Conservation (phyloP, 2,329 filamentous ascomycete genomes). For the Dothistroma septosporum region DNA sequence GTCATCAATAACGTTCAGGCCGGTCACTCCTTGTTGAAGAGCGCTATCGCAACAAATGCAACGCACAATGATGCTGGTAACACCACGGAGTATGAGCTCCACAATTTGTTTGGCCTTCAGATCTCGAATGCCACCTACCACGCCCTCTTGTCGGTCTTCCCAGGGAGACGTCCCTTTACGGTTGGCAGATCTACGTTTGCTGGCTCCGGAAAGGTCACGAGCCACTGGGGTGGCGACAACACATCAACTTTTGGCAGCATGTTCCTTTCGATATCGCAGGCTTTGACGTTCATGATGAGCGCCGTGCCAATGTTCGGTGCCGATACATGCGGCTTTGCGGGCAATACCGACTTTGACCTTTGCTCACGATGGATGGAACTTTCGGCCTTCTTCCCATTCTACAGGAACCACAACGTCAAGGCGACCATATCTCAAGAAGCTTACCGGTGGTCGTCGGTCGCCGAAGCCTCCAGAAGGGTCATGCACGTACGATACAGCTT, state of each 20-base stretch:
- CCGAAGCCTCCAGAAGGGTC: slow-evolving; percentile 56
- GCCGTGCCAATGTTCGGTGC: slow-evolving; percentile 30
- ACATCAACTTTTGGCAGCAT: slow-evolving; percentile 25
- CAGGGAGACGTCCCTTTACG: slow-evolving; percentile 27
- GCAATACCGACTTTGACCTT: slow-evolving; percentile 24
- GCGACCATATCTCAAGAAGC: slow-evolving; percentile 61
- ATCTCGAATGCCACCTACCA: slow-evolving; percentile 29
- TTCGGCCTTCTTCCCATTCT: slow-evolving; percentile 71
- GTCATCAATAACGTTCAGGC: slow-evolving; percentile 21
- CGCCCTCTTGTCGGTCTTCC: slow-evolving; percentile 23
- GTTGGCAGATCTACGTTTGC: slow-evolving; percentile 26
- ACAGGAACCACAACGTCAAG: slow-evolving; percentile 66
- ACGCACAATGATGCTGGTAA: slow-evolving; percentile 25
- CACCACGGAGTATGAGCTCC: slow-evolving; percentile 28
- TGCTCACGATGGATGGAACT: slow-evolving; percentile 29
- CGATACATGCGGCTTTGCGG: slow-evolving; percentile 29
- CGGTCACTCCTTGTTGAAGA: slow-evolving; percentile 23
- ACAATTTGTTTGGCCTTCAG: slow-evolving; percentile 27
- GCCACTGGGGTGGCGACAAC: slow-evolving; percentile 32
- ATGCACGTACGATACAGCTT: slow-evolving; percentile 67
- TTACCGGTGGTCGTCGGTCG: slow-evolving; percentile 61
- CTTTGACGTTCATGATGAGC: slow-evolving; percentile 25
- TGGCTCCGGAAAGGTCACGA: slow-evolving; percentile 21
- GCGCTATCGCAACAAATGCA: slow-evolving; percentile 24
- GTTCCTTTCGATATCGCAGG: slow-evolving; percentile 29